phyloP scores from a whole-genome alignment of 2,329 filamentous ascomycete species.

The Pseudofabraea citricarpa region DNA sequence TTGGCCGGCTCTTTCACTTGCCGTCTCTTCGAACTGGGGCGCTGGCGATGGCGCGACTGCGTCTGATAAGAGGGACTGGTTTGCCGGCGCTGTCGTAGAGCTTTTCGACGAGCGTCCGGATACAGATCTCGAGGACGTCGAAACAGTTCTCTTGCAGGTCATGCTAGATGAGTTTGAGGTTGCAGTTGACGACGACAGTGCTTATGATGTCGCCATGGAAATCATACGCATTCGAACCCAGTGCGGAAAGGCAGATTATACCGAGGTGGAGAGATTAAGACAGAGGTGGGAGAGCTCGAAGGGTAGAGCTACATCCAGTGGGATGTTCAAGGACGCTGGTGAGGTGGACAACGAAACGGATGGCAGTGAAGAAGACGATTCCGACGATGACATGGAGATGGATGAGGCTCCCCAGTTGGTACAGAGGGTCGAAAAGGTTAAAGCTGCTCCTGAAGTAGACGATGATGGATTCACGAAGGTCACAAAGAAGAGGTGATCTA shows the following conservation, averaged over 20 bases:
- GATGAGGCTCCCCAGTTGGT: slow-evolving; percentile 62
- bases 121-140: slow-evolving; percentile 73
- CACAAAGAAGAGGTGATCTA: slow-evolving; percentile 50
- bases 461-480: slow-evolving; percentile 80
- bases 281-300: slow-evolving; percentile 57
- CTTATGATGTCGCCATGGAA: slow-evolving; percentile 64
- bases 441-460: slow-evolving; percentile 65
- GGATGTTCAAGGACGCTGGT: slow-evolving; percentile 36
- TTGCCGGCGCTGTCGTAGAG: slow-evolving; percentile 81
- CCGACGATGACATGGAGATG: slow-evolving; percentile 59
- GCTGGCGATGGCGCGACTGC: slow-evolving; percentile 61
- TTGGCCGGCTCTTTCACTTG: slow-evolving; percentile 84
- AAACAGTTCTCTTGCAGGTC: slow-evolving; percentile 79
- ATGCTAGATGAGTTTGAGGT: slow-evolving; percentile 97
- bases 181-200: slow-evolving; percentile 84
- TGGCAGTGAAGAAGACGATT: slow-evolving; percentile 47
- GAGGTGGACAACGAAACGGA: slow-evolving; percentile 52
- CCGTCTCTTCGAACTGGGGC: slow-evolving; percentile 84
- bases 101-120: slow-evolving; percentile 58
- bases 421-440: slow-evolving; percentile 37
- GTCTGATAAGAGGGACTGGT: slow-evolving; percentile 90
- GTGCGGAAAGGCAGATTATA: slow-evolving; percentile 60
- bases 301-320: slow-evolving; percentile 46
- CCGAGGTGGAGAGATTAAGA: slow-evolving; percentile 59
- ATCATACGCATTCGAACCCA: slow-evolving; percentile 66